Percentiles rank a stretch among this genome's conserved stretches.
Conservation (phyloP, 306 rosid genomes). For the Rosa rugosa region DNA sequence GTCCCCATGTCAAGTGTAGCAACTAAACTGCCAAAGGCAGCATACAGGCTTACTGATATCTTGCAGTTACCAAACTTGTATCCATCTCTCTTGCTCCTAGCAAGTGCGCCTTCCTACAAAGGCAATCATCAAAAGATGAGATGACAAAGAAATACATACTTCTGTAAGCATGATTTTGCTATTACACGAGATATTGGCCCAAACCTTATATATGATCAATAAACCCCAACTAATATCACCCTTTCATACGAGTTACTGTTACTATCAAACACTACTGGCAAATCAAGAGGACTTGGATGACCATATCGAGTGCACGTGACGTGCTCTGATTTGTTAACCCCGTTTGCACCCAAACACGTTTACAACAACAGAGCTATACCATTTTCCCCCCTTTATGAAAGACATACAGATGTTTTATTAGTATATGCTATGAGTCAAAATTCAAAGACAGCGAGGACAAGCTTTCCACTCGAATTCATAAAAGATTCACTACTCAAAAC, state of each 20-base stretch:
- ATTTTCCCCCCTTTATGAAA: not conserved
- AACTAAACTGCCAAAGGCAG: not conserved
- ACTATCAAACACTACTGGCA: not conserved
- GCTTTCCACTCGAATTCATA: not conserved
- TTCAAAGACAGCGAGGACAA: not conserved
- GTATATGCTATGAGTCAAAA: not conserved
- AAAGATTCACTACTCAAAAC: not conserved
- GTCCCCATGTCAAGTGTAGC: not conserved
- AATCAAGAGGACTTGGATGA: not conserved
- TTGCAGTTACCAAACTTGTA: not conserved
- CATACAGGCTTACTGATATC: constrained; percentile 22
- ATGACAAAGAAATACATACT: not conserved
- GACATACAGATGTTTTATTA: too few relatives aligned
- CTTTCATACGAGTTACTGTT: not conserved
- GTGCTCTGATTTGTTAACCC: not conserved
- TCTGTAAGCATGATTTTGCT: not conserved
- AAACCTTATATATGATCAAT: not conserved
- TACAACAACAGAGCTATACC: not conserved
- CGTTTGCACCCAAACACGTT: not conserved
- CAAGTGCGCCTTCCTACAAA: constrained; percentile 23
- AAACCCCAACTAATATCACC: not conserved
- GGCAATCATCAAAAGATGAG: constrained; percentile 1
- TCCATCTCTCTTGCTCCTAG: constrained; percentile 22
- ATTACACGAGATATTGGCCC: not conserved
- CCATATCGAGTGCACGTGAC: not conserved